A percentile compares a stretch with the other conserved stretches of the same genome.
Conservation (phyloP, 176 grass and related monocot species). For the Avena insularis region DNA sequence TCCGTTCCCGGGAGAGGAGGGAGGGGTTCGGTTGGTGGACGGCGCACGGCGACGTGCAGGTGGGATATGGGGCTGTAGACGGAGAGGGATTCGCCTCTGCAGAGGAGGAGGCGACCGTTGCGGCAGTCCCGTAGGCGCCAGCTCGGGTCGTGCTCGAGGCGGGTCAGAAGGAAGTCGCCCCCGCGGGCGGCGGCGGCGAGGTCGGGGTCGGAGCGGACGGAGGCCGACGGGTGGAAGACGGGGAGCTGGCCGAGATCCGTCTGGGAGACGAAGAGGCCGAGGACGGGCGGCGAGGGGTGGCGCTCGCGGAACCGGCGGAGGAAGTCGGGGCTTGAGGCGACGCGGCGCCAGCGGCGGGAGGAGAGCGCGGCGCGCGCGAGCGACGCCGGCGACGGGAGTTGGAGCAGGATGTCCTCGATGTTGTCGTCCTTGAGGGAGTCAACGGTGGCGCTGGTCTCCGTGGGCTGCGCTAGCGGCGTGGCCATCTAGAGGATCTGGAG, state of each 20-base stretch:
- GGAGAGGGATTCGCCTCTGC: not conserved
- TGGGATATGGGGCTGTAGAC: constrained; percentile 11
- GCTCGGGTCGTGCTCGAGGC: not conserved
- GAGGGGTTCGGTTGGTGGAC: not conserved
- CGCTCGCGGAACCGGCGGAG: not conserved
- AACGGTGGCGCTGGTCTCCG: not conserved
- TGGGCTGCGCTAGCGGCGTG: too few species aligned
- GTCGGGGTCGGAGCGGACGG: constrained; percentile 5
- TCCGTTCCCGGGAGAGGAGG: not conserved
- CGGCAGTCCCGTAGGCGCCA: not conserved
- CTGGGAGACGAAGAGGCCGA: not conserved
- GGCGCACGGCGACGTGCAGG: not conserved
- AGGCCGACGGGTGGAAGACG: not conserved
- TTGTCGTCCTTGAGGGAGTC: not conserved
- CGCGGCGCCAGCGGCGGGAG: too few species aligned
- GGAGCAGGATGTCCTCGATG: not conserved
- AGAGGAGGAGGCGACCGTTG: constrained; percentile 15
- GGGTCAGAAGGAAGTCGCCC: constrained; percentile 2
- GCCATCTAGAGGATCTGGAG: too few species aligned
- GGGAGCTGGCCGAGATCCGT: not conserved
- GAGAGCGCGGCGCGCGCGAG: too few species aligned
- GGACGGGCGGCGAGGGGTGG: not conserved
- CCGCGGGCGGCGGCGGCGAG: not conserved
- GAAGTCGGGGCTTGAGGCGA: too few species aligned
- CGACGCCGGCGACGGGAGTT: not conserved